These are phyloP conservation scores for Puccinia horiana DNA, from an alignment of 1,284 basidiomycete genomes.

Conservation along the genomic window DNA sequence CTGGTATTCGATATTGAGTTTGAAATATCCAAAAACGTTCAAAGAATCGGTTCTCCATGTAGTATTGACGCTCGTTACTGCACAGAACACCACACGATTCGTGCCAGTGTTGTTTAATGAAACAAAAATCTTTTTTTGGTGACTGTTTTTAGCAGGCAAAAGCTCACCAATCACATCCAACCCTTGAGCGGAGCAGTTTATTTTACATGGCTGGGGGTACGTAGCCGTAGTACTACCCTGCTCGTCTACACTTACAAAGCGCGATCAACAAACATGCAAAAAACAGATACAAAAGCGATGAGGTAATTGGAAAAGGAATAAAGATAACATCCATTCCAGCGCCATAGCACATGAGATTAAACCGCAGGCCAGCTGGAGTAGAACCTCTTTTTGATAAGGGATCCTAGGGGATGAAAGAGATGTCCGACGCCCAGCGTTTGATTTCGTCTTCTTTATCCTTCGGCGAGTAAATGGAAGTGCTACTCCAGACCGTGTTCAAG, in stretches of 20 bases:
- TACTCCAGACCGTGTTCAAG: not conserved
- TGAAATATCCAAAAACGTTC: too few species aligned
- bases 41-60: too few species aligned
- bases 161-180: not conserved
- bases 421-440: constrained; percentile 9
- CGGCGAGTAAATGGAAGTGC: not conserved
- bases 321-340: not conserved
- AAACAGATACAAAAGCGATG: constrained; percentile 11
- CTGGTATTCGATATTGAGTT: too few species aligned
- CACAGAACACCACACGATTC: too few species aligned
- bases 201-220: not conserved
- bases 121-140: too few species aligned
- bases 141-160: not conserved
- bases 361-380: not conserved
- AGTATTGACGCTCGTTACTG: too few species aligned
- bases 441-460: constrained; percentile 21
- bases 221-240: too few species aligned
- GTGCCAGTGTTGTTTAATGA: too few species aligned
- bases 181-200: not conserved
- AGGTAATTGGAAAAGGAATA: not conserved
- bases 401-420: not conserved
- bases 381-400: not conserved
- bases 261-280: not conserved
- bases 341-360: not conserved
- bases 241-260: not conserved